Base-by-base conservation (phyloP, 495 filamentous ascomycete species). In the Tricharina praecox region DNA sequence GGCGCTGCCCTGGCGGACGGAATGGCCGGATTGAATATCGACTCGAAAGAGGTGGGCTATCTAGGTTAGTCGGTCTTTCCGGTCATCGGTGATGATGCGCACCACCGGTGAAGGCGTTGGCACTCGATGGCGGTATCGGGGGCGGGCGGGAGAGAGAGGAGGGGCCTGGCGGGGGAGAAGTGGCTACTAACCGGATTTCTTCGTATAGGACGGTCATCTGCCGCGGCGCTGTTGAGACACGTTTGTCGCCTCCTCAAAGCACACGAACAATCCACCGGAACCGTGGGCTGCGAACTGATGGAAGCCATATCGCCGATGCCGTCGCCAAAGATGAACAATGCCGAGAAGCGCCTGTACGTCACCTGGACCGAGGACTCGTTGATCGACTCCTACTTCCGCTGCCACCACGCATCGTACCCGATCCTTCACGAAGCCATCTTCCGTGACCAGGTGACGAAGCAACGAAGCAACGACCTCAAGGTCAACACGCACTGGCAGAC, bases 371-470 rank as follows among this genome's bases (percentile, higher is more conserved):
- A 46, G 43, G 64, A 2, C 43, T 5, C 9, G 10, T 65, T 73
- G 32, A 71, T 74, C 45, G 70, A 74, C 48, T 65, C 69, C 0
- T 74, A 68, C 47, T 74, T 74, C 47, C 54, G 64, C 13, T 66
- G 68, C 46, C 71, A 72, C 47, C 67, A 74, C 38, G 64, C 62
- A 9, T 70, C 67, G 34, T 74, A 73, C 48, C 70, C 71, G 3
- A 66, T 74, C 36, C 56, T 74, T 23, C 70, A 74, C 36, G 71
- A 72, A 52, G 58, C 60, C 1, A 68, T 67, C 3, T 74, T 74
- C 47, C 60, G 69, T 20, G 67, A 67, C 0, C 65, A 70, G 47
- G 68, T 67, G 46, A 21, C 10, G 13, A 33, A 23, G 30, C 35
- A 13, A 7, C 19, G 20, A 21, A 21, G 13, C 5, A 59, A 66